Evolutionary conservation across 768 basidiomycete genomes (phyloP), one percentile per base, ranked within the genome.

Genomic region (Cyclocybe aegerita): DNA sequence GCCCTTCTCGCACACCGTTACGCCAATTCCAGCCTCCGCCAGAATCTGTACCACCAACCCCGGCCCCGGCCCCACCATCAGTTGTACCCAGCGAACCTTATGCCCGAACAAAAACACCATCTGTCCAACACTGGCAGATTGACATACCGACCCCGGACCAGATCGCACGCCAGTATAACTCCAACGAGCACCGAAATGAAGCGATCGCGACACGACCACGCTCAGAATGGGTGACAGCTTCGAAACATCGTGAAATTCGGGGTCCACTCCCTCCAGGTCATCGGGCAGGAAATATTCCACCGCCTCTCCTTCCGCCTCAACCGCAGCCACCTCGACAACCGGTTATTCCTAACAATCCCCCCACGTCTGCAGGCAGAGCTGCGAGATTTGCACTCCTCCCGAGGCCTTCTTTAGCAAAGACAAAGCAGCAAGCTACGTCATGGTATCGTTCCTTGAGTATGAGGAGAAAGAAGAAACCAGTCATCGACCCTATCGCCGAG

Each of bases 401-500:
- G 33, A 57, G 63, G 11, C 64, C 61, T 8, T 56, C 63, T 0
- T 37, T 65, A 34, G 53, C 60, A 4, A 69, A 67, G 43, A 67
- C 64, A 3, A 69, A 70, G 52, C 62, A 67, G 33, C 67, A 73
- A 43, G 65, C 65, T 9, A 49, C 60, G 34, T 70, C 72, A 9
- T 76, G 73, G 75, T 74, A 72, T 44, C 66, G 72, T 14, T 67
- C 67, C 7, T 61, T 74, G 15, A 72, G 71, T 45, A 63, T 68
- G 15, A 66, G 70, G 23, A 68, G 57, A 44, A 68, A 69, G 48
- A 66, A 58, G 30, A 68, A 65, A 46, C 66, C 59, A 31, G 56
- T 66, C 11, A 69, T 70, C 35, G 70, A 72, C 50, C 71, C 70
- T 12, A 54, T 56, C 1, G 55, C 58, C 9, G 68, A 68, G 30